Percentiles rank a stretch among this genome's conserved stretches.
Conservation (phyloP, 2,329 filamentous ascomycete genomes). For the Penicillium sp. region DNA sequence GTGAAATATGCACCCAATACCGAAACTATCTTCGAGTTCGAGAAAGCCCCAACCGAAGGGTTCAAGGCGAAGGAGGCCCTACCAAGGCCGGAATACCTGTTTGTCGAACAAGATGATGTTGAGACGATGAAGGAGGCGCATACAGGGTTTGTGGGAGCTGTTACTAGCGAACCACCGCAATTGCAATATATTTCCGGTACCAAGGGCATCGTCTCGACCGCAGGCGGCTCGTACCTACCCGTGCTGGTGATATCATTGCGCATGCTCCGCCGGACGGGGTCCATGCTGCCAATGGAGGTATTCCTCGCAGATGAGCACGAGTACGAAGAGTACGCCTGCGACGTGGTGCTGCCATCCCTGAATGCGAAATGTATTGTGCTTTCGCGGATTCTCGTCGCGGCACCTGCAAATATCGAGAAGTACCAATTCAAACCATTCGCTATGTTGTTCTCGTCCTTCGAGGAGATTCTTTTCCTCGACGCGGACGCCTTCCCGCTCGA, state of each 20-base stretch:
- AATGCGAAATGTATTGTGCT: slow-evolving; percentile 47
- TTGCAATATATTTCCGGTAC: slow-evolving; percentile 36
- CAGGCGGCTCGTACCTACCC: slow-evolving; percentile 44
- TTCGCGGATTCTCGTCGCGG: slow-evolving; percentile 40
- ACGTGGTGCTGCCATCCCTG: slow-evolving; percentile 42
- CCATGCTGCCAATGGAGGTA: slow-evolving; percentile 46
- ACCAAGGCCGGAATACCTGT: slow-evolving; percentile 9
- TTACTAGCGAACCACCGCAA: slow-evolving; percentile 26
- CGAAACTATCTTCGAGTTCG: slow-evolving; percentile 6
- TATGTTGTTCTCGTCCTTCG: slow-evolving; percentile 51
- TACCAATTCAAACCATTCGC: slow-evolving; percentile 52
- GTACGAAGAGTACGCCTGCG: slow-evolving; percentile 45
- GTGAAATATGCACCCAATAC: slow-evolving; percentile 31
- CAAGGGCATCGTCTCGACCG: slow-evolving; percentile 48
- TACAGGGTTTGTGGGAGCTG: slow-evolving; percentile 32
- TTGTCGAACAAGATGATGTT: slow-evolving; percentile 9
- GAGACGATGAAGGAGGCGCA: slow-evolving; percentile 34
- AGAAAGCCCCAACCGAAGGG: slow-evolving; percentile 15
- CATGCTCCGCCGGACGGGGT: slow-evolving; percentile 47
- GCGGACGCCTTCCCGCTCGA: slow-evolving; percentile 48
- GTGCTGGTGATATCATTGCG: slow-evolving; percentile 46
- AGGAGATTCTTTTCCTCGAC: slow-evolving; percentile 51
- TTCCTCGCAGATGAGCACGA: slow-evolving; percentile 44
- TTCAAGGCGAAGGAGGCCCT: slow-evolving; percentile 11
- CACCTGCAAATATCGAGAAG: slow-evolving; percentile 35